Percentiles rank a stretch among this genome's conserved stretches.
Conservation (phyloP, 2,329 filamentous ascomycete species). For the Gliomastix tumulicola region DNA sequence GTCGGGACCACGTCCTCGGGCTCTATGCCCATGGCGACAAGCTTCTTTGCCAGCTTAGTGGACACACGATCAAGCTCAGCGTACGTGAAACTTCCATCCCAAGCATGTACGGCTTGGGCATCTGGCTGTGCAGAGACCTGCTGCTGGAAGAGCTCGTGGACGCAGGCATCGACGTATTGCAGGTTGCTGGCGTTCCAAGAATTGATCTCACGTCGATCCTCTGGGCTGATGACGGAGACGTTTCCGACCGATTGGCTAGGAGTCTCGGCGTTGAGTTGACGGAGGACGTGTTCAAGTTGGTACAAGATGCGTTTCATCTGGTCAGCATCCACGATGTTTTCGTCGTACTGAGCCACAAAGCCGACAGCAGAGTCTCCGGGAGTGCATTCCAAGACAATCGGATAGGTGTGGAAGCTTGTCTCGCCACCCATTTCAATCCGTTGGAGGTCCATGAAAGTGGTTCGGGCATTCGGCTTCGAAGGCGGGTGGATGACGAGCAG, state of each 20-base stretch:
- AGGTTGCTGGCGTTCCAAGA: background rate
- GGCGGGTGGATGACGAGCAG: slow-evolving; percentile 7
- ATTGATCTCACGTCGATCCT: background rate
- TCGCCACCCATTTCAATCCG: too few species aligned
- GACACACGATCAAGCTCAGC: too few species aligned
- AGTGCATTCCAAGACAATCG: background rate
- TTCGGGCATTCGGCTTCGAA: too few species aligned
- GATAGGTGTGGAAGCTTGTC: too few species aligned
- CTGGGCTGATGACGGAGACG: background rate
- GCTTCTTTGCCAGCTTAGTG: too few species aligned
- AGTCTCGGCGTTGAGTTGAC: background rate
- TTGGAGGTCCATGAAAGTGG: too few species aligned
- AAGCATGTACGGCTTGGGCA: slow-evolving; percentile 36
- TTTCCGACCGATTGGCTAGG: background rate
- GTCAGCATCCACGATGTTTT: background rate
- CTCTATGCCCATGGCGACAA: too few species aligned
- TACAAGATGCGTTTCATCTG: background rate
- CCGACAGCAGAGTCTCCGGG: background rate
- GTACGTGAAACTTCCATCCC: slow-evolving; percentile 42
- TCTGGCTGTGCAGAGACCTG: slow-evolving; percentile 26
- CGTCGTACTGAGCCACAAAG: background rate
- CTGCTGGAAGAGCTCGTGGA: slow-evolving; percentile 37
- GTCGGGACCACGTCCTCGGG: too few species aligned
- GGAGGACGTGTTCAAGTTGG: background rate
- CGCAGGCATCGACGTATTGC: background rate